Conservation (phyloP, 768 basidiomycete genomes). For the Trametes punicea region DNA sequence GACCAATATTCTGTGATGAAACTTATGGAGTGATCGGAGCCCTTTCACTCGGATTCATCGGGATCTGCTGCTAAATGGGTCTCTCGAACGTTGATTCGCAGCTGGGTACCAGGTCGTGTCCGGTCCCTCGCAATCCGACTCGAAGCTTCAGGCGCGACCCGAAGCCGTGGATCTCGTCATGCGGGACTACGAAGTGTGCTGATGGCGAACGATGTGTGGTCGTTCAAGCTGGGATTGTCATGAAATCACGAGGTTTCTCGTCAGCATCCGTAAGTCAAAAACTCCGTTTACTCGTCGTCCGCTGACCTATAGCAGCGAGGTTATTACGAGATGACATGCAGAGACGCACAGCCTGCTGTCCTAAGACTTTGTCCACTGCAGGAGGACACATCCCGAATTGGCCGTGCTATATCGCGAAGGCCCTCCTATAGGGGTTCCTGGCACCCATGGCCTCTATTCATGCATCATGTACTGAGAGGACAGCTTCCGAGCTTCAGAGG, state of each 20-base stretch:
- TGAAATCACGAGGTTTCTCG: conserved; percentile 1
- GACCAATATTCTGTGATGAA: no score
- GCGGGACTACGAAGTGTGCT: background rate
- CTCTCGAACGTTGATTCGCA: background rate
- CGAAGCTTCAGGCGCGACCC: background rate
- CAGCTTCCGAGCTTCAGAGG: conserved; percentile 1
- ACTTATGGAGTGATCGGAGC: no score
- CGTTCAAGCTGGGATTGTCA: background rate
- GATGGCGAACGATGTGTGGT: background rate
- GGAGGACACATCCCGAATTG: conserved; percentile 4
- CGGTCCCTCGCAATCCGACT: background rate
- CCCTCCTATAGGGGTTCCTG: background rate
- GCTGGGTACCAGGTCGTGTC: background rate
- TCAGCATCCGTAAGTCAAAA: background rate
- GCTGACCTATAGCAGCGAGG: conserved; percentile 10
- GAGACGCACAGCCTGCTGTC: background rate
- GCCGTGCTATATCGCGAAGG: conserved; percentile 1
- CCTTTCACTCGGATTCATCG: no score
- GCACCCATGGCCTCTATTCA: background rate
- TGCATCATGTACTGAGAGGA: background rate
- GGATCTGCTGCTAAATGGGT: no score
- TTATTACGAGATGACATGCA: conserved; percentile 1
- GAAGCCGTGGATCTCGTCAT: background rate
- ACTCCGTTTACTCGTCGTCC: background rate
- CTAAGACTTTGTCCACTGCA: background rate